Conservation (phyloP, 2,329 filamentous ascomycete species). For the Fusarium udum region DNA sequence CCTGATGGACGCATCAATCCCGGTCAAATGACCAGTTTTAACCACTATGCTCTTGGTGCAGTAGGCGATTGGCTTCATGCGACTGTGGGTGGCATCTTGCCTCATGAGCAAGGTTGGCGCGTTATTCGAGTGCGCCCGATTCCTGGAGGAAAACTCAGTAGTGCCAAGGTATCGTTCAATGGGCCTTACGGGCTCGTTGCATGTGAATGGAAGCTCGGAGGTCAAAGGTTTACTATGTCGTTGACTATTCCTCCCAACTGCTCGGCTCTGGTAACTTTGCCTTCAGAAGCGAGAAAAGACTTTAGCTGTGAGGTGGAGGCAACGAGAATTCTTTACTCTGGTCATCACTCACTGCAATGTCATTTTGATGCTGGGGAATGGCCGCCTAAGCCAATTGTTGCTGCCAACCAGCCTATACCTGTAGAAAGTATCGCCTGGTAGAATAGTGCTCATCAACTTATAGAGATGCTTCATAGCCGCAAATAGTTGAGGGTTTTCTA, state of each 20-base stretch:
- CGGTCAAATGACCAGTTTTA: background rate
- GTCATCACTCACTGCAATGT: background rate
- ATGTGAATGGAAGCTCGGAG: background rate
- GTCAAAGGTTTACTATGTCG: background rate
- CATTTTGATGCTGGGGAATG: background rate
- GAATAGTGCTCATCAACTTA: background rate
- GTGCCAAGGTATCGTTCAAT: background rate
- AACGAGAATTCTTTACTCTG: background rate
- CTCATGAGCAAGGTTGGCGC: background rate
- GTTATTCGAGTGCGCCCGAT: background rate
- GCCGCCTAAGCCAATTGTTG: constrained; percentile 10
- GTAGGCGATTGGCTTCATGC: background rate
- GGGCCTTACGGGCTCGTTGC: background rate
- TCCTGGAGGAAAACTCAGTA: background rate
- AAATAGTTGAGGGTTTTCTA: background rate
- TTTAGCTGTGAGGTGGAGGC: background rate
- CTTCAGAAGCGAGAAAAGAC: background rate
- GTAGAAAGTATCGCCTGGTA: background rate
- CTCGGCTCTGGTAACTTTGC: background rate
- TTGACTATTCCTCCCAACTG: background rate
- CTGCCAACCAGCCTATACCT: background rate
- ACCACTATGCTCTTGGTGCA: background rate
- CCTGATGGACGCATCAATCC: background rate
- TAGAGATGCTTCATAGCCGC: too few species aligned
- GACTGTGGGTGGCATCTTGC: too few species aligned